Conservation (phyloP, 2,329 filamentous ascomycete species). For the Fusarium annulatum region DNA sequence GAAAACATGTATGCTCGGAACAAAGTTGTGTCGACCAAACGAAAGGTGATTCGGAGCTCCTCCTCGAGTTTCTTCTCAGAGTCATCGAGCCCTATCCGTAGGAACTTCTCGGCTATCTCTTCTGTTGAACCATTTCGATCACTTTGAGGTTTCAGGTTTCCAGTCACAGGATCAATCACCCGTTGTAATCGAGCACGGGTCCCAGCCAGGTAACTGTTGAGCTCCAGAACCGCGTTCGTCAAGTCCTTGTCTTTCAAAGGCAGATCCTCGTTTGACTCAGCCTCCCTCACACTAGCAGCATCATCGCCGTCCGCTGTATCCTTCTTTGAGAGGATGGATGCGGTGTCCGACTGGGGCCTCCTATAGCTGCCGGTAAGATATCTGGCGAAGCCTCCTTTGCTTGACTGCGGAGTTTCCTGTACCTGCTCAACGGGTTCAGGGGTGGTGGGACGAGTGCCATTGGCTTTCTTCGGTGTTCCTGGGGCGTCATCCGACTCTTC, state of each 20-base stretch:
- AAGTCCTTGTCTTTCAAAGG: constrained; percentile 84
- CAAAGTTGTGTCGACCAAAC: constrained; percentile 90
- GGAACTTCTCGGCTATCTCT: constrained; percentile 65
- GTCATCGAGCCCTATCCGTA: constrained; percentile 60
- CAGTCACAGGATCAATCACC: constrained; percentile 70
- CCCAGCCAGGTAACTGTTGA: constrained; percentile 89
- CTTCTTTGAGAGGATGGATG: constrained; percentile 70
- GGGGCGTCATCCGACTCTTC: constrained; percentile 54
- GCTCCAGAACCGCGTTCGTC: constrained; percentile 80
- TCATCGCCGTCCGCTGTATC: constrained; percentile 65
- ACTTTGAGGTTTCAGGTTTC: constrained; percentile 66
- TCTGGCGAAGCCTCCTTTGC: constrained; percentile 62
- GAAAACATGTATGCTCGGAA: constrained; percentile 97
- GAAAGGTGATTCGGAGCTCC: constrained; percentile 80
- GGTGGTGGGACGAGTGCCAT: constrained; percentile 44
- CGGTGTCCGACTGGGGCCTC: constrained; percentile 63
- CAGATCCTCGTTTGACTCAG: constrained; percentile 58
- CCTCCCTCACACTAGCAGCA: constrained; percentile 62
- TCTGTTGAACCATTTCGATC: constrained; percentile 58
- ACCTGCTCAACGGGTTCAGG: constrained; percentile 45
- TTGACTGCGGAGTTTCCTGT: constrained; percentile 50
- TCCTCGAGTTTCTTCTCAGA: constrained; percentile 72
- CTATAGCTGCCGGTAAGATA: constrained; percentile 61
- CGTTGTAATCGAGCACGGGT: constrained; percentile 76
- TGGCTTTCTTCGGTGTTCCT: constrained; percentile 43